Conservation (phyloP, 2,329 filamentous ascomycete species). For the Cladosporium sp. region DNA sequence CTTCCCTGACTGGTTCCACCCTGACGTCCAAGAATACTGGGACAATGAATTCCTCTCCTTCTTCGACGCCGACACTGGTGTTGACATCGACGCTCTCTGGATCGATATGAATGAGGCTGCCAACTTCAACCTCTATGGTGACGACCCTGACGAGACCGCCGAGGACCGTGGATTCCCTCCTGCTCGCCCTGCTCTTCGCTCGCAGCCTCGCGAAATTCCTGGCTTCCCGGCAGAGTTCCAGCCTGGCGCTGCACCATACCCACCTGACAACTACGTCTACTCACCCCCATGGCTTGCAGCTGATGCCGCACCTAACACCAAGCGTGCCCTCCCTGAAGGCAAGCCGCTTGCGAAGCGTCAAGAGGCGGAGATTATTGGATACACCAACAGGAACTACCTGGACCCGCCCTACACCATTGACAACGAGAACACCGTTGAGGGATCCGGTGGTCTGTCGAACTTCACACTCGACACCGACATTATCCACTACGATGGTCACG, state of each 20-base stretch:
- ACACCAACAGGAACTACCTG: conserved; percentile 65
- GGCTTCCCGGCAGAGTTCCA: conserved; percentile 72
- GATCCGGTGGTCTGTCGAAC: conserved; percentile 45
- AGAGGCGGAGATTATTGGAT: conserved; percentile 47
- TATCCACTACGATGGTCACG: conserved; percentile 65
- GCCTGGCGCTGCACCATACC: conserved; percentile 42
- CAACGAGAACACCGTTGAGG: conserved; percentile 55
- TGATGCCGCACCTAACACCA: conserved; percentile 53
- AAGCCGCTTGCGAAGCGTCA: conserved; percentile 21
- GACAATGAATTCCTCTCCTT: conserved; percentile 66
- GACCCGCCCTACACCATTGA: conserved; percentile 66
- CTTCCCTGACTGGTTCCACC: conserved; percentile 69
- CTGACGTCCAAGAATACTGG: conserved; percentile 68
- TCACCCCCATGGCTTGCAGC: conserved; percentile 38
- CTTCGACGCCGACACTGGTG: conserved; percentile 64
- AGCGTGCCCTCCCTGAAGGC: conserved; percentile 13
- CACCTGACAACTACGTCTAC: conserved; percentile 18
- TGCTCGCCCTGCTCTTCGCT: conserved; percentile 51
- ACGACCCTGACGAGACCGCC: conserved; percentile 34
- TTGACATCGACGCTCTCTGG: conserved; percentile 77
- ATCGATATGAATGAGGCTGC: conserved; percentile 37
- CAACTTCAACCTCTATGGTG: conserved; percentile 23
- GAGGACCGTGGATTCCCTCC: conserved; percentile 55
- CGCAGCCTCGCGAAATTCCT: conserved; percentile 64
- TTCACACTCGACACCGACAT: conserved; percentile 64